phyloP scores from a whole-genome alignment of 1,139 yeast species.

The Meyerozyma athensensis region DNA sequence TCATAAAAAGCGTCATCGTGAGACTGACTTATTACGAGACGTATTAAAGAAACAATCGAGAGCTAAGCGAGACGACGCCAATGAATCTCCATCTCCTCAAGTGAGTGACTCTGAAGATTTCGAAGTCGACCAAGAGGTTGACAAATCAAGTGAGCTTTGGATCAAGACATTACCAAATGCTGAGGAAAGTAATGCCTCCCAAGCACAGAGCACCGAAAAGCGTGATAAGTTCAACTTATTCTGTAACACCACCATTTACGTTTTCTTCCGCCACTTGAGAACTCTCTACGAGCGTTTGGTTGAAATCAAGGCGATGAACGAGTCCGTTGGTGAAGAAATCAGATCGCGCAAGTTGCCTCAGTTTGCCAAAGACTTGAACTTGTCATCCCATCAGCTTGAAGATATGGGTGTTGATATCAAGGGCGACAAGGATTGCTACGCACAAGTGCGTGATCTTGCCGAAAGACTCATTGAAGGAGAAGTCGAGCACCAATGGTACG shows the following conservation, averaged over 20 bases:
- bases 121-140: slow-evolving; percentile 39
- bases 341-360: slow-evolving; percentile 62
- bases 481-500: slow-evolving; percentile 92
- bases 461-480: slow-evolving; percentile 84
- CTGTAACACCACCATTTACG: slow-evolving; percentile 87
- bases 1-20: slow-evolving; percentile 51
- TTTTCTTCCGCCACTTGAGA: slow-evolving; percentile 82
- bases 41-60: slow-evolving; percentile 67
- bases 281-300: slow-evolving; percentile 74
- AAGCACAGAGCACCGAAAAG: slow-evolving; percentile 21
- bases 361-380: slow-evolving; percentile 84
- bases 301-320: slow-evolving; percentile 69
- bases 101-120: slow-evolving; percentile 33
- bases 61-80: slow-evolving; percentile 35
- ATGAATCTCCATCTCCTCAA: slow-evolving; percentile 27
- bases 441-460: slow-evolving; percentile 68
- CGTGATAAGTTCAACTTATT: slow-evolving; percentile 67
- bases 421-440: slow-evolving; percentile 67
- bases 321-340: slow-evolving; percentile 67
- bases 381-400: slow-evolving; percentile 75
- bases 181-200: slow-evolving; percentile 11
- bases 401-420: slow-evolving; percentile 73
- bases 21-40: slow-evolving; percentile 65
- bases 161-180: slow-evolving; percentile 36
- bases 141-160: slow-evolving; percentile 66